These are phyloP conservation scores for Gracilaria domingensis DNA, from an alignment of 23 red algal species.

Conservation along the genomic window DNA sequence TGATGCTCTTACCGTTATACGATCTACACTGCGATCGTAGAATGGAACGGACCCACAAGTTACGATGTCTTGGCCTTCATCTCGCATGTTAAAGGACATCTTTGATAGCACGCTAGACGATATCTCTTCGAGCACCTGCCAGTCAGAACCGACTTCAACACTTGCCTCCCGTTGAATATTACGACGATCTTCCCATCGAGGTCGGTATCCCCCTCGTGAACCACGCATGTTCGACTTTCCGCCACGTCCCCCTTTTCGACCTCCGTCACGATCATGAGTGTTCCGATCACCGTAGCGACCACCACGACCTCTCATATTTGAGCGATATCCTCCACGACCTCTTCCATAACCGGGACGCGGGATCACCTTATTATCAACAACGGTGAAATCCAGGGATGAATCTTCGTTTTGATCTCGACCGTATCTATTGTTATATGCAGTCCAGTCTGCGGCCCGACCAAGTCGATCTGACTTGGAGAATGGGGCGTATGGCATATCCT, in stretches of 20 bases:
- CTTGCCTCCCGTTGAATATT: conserved; percentile 72
- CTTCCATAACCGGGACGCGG: conserved; percentile 57
- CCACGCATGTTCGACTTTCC: conserved; percentile 18
- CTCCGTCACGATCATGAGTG: conserved; percentile 27
- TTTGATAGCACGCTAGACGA: conserved; percentile 78
- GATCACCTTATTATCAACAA: conserved; percentile 76
- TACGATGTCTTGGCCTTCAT: conserved; percentile 69
- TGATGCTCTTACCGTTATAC: conserved; percentile 71
- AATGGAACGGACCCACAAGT: conserved; percentile 78
- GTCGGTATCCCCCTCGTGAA: conserved; percentile 39
- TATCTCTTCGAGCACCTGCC: conserved; percentile 87
- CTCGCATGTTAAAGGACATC: conserved; percentile 43
- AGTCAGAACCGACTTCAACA: conserved; percentile 83
- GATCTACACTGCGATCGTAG: conserved; percentile 90
- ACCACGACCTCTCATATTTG: conserved; percentile 59
- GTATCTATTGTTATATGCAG: conserved; percentile 39
- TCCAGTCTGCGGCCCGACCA: conserved; percentile 94
- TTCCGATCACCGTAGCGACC: conserved; percentile 63
- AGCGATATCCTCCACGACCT: conserved; percentile 80
- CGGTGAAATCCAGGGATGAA: conserved; percentile 76
- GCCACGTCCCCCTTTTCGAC: conserved; percentile 28
- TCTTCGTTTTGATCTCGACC: conserved; percentile 63
- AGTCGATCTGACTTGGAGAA: conserved; percentile 94
- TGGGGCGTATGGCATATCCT: conserved; percentile 98
- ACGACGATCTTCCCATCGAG: conserved; percentile 88